phyloP scores from a whole-genome alignment of 495 filamentous ascomycete species.

The Pyrenula aspistea region DNA sequence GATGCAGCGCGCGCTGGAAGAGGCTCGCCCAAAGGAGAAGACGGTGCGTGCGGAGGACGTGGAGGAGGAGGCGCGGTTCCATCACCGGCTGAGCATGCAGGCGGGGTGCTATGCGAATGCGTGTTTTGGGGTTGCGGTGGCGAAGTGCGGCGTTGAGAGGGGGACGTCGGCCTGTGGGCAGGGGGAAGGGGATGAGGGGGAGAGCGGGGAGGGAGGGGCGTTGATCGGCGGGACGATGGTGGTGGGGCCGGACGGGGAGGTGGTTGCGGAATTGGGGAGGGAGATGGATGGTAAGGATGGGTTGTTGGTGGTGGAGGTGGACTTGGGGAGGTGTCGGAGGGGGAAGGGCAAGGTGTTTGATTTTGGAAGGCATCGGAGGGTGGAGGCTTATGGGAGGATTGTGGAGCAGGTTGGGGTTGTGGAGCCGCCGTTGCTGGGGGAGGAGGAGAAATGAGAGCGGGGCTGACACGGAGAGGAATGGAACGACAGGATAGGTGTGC shows the following conservation, averaged over 20 bases:
- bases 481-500: too few species aligned
- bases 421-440: conserved; percentile 28
- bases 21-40: conserved; percentile 9
- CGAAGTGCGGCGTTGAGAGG: conserved; percentile 27
- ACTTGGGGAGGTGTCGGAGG: conserved; percentile 28
- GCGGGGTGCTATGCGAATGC: conserved; percentile 34
- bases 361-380: conserved; percentile 30
- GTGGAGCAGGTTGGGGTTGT: conserved; percentile 27
- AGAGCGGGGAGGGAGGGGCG: conserved; percentile 12
- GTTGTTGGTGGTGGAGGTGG: conserved; percentile 31
- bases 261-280: conserved; percentile 29
- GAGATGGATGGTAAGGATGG: conserved; percentile 22
- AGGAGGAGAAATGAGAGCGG: too few species aligned
- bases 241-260: conserved; percentile 33
- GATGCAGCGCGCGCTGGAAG: conserved; percentile 12
- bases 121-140: conserved; percentile 30
- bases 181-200: background rate
- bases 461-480: too few species aligned
- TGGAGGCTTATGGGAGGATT: conserved; percentile 32
- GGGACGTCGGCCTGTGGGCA: background rate
- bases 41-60: conserved; percentile 25
- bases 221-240: conserved; percentile 38
- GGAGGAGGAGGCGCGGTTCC: conserved; percentile 28
- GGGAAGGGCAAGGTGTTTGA: conserved; percentile 33
- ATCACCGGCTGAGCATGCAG: conserved; percentile 32